Base-by-base conservation (phyloP, 371 early-diverging fungal genomes). In the Mucor plumbeus region DNA sequence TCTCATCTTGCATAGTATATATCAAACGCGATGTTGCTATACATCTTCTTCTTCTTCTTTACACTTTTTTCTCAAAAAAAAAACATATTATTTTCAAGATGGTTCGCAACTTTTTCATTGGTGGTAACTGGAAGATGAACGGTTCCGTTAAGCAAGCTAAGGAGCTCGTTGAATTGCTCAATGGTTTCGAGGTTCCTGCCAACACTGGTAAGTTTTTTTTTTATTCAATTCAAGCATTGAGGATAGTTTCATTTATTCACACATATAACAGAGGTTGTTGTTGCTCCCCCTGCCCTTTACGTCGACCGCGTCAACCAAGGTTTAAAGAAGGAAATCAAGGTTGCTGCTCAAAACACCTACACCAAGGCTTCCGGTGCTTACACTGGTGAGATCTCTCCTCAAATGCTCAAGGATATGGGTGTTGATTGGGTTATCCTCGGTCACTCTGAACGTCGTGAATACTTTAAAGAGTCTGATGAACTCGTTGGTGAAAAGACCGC, bases 371-470 rank as follows among this genome's bases (percentile, higher is more conserved):
- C 88, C 75, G 99, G 99, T 64, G 97, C 99, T 59, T 99, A 87
- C 90, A 99, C 99, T 61, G 99, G 99, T 69, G 99, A 99, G 83
- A 89, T 96, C 84, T 92, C 96, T 78, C 89, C 96, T 70, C 93
- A 93, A 74, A 93, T 96, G 89, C 88, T 99, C 74, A 97, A 95
- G 87, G 99, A 99, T 75, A 80, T 97, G 59, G 89, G 88, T 67
- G 92, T 97, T 77, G 87, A 93, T 68, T 99, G 97, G 96, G 94
- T 93, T 63, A 93, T 99, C 69, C 85, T 99, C 69, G 99, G 99
- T 68, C 99, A 99, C 91, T 99, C 99, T 71, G 99, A 99, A 83
- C 94, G 99, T 77, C 91, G 99, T 75, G 92, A 90, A 74, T 88
- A 93, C 78, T 97, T 97, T 79, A 74, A 85, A 41, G 99, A 99